phyloP scores from a whole-genome alignment of 768 basidiomycete species.

The Sporobolomyces phaffii region DNA sequence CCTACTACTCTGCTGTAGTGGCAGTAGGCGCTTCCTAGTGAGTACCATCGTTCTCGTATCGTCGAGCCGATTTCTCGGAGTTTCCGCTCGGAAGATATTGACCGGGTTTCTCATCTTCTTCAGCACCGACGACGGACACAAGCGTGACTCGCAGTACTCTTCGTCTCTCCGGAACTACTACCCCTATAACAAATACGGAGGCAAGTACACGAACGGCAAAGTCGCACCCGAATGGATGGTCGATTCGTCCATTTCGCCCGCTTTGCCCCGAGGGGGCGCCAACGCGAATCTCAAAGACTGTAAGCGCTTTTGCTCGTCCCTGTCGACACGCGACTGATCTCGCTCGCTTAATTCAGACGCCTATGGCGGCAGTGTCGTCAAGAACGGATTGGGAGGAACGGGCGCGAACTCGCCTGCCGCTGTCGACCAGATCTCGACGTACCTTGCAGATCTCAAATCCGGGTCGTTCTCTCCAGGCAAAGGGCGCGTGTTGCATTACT shows the following conservation, averaged over 20 bases:
- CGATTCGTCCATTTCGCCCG: background rate
- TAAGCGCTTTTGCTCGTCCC: constrained; percentile 16
- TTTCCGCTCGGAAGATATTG: background rate
- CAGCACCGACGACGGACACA: constrained; percentile 30
- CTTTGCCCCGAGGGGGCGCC: background rate
- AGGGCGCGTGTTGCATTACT: constrained; percentile 27
- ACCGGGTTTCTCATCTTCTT: no score
- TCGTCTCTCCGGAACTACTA: constrained; percentile 18
- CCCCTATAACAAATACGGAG: constrained; percentile 23
- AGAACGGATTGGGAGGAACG: constrained; percentile 27
- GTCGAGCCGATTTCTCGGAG: no score
- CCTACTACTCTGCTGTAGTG: constrained; percentile 28
- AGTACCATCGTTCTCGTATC: background rate
- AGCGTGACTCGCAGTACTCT: background rate
- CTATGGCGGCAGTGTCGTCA: constrained; percentile 27
- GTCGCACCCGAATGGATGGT: constrained; percentile 35
- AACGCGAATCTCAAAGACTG: constrained; percentile 18
- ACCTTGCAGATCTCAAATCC: constrained; percentile 13
- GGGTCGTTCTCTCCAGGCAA: background rate
- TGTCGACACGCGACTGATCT: background rate
- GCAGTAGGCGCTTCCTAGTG: constrained; percentile 34
- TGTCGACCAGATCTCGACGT: constrained; percentile 26
- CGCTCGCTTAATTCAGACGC: constrained; percentile 11
- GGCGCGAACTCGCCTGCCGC: constrained; percentile 17
- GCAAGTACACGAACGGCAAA: constrained; percentile 30